These are phyloP conservation scores for Bipolaris cookei DNA, from an alignment of 2,329 filamentous ascomycete species.

Conservation along the genomic window DNA sequence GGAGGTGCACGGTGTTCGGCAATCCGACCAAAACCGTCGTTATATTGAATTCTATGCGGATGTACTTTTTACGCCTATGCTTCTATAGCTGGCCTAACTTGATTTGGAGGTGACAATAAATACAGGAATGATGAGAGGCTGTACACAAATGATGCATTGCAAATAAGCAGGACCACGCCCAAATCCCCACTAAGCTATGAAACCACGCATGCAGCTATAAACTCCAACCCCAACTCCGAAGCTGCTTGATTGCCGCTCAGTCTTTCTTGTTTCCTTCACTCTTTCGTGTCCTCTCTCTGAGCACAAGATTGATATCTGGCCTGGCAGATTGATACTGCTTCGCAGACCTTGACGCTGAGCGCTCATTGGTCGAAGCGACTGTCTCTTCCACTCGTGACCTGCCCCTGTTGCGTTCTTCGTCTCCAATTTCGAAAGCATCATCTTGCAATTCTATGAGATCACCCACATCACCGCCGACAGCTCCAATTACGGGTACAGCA, in stretches of 20 bases:
- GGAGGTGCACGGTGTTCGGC: constrained; percentile 14
- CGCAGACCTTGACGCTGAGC: constrained; percentile 16
- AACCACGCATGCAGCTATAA: constrained; percentile 11
- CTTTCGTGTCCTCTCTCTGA: constrained; percentile 38
- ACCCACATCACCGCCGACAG: constrained; percentile 56
- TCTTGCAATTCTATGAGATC: constrained; percentile 74
- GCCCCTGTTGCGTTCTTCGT: constrained; percentile 41
- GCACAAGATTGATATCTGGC: constrained; percentile 38
- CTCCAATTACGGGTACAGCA: constrained; percentile 47
- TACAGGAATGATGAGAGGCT: neutral
- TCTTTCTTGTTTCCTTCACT: constrained; percentile 39
- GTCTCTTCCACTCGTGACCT: constrained; percentile 26
- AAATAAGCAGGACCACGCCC: constrained; percentile 14
- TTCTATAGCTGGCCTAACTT: neutral
- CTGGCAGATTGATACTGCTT: constrained; percentile 43
- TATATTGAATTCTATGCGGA: neutral
- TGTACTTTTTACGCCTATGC: neutral
- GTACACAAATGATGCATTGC: constrained; percentile 8
- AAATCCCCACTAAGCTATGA: constrained; percentile 15
- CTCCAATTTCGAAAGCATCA: constrained; percentile 59
- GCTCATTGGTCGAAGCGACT: constrained; percentile 24
- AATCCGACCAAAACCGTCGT: neutral
- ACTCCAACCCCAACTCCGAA: constrained; percentile 12
- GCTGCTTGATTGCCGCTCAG: constrained; percentile 19
- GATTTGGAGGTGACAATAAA: neutral